Base-by-base conservation (phyloP, 208 protist species). In the Leishmania mexicana region DNA sequence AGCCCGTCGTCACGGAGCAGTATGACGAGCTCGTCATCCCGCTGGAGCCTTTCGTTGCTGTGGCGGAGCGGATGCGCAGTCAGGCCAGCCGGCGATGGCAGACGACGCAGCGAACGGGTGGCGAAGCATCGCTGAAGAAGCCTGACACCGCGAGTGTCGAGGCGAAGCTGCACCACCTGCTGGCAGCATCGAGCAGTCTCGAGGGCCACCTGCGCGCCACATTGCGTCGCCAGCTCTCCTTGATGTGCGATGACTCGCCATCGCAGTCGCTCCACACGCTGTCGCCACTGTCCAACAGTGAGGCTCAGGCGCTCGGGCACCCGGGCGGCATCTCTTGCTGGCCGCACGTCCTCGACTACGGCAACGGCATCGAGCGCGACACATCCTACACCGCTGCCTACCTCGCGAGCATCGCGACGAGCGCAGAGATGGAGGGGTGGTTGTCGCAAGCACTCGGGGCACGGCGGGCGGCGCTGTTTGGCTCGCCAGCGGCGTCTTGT, bases 1-100 rank as follows among this genome's bases (percentile, higher is more conserved):
- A 89, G 53, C 94, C 94, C 2, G 92, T 95, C 45, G 90, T 97
- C 40, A 96, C 94, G 71, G 92, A 97, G 87, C 83, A 89, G 40
- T 97, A 97, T 76, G 94, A 97, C 64, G 94, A 97, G 68, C 80
- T 97, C 64, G 88, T 95, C 13, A 87, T 97, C 24, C 93, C 93
- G 6, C 71, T 91, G 24, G 58, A 70, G 1, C 13, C 45, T 3
- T 78, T 78, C 24, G 35, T 51, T 57, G 49, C 53, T 60, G 21
- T 65, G 13, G 40, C 31, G 19, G 79, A 13, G 70, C 64, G 49
- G 35, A 42, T 13, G 42, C 31, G 70, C 70, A 38, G 35, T 3
- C 58, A 31, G 35, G 15, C 38, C 51, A 72, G 21, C n/a, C 45
- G 54, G 17, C 42, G 54, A 19, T 3, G 21, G 47, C 64, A 15